Evolutionary conservation across 2,329 filamentous ascomycete genomes (phyloP), one percentile per base, ranked within the genome.

Genomic region (Clonostachys sp.): DNA sequence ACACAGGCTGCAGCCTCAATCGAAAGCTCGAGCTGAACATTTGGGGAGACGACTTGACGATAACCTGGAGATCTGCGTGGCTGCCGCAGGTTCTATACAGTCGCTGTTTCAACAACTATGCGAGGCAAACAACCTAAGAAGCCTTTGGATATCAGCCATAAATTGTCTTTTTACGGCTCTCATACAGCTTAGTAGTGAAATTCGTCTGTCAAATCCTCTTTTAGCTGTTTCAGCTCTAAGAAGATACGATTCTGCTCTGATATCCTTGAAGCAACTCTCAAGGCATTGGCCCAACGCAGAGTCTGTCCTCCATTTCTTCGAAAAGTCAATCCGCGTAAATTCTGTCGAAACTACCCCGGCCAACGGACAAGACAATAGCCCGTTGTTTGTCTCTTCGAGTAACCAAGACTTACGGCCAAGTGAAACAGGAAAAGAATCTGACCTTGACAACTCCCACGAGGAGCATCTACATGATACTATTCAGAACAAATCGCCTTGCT

Each of bases 131-230:
- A 42, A 48, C 3, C 45, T 62, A 24, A 48, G 51, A 10, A 49
- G 54, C 16, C 40, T 65, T 14, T 65, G 62, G 53, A 48, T 62
- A 2, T 58, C 42, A 12, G 55, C 45, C 46, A 57, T 58, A 24
- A 57, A 61, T 39, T 47, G 51, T 13, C 51, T 65, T 14, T 64
- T 65, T 45, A 65, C 62, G 3, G 58, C 59, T 12, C 44, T 63
- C 14, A 51, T 65, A 10, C 57, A 63, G 20, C 51, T 61, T 12
- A 56, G 52, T 12, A 57, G 48, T n/a, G 56, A 61, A 36, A 48
- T 62, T 20, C 54, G 56, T 45, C 58, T 59, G 4, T 10, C 44
- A 34, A 65, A 58, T 41, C 62, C 62, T 5, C 50, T 65, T 9
- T 52, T 64, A 9, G 58, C 55, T 12, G 56, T 56, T 16, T 62